phyloP scores from a whole-genome alignment of 73 alveolate genomes.

The Paraurostyla sp. region DNA sequence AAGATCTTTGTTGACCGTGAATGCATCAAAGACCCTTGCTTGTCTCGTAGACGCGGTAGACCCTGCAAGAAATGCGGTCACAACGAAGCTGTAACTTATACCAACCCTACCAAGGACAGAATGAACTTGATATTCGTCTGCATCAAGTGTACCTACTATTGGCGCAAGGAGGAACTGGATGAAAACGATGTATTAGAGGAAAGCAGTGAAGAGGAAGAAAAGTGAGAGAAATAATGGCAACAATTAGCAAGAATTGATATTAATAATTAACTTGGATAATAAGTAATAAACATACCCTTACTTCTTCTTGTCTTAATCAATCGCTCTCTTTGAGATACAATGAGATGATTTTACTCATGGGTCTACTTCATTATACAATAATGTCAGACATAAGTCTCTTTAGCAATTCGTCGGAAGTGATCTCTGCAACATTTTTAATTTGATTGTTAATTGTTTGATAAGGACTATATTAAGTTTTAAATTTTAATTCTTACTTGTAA shows the following conservation, averaged over 20 bases:
- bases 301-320: too few species aligned
- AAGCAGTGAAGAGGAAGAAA: background rate
- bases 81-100: conserved; percentile 69
- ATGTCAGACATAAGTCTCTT: conserved; percentile 18
- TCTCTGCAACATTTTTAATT: background rate
- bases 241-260: background rate
- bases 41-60: conserved; percentile 37
- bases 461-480: too few species aligned
- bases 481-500: conserved; percentile 62
- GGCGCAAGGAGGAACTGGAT: conserved; percentile 61
- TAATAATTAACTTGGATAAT: too few species aligned
- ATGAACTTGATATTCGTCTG: conserved; percentile 75
- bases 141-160: conserved; percentile 22
- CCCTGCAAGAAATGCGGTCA: conserved; percentile 51
- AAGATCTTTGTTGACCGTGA: conserved; percentile 48
- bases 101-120: conserved; percentile 61
- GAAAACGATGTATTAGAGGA: conserved; percentile 3
- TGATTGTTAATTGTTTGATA: too few species aligned
- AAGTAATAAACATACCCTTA: background rate
- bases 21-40: conserved; percentile 70
- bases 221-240: too few species aligned
- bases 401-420: background rate
- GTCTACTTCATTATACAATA: too few species aligned
- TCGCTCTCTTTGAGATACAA: too few species aligned
- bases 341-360: too few species aligned